These are phyloP conservation scores for Fraxinus platypoda DNA, from an alignment of 305 asterid species.

Conservation along the genomic window DNA sequence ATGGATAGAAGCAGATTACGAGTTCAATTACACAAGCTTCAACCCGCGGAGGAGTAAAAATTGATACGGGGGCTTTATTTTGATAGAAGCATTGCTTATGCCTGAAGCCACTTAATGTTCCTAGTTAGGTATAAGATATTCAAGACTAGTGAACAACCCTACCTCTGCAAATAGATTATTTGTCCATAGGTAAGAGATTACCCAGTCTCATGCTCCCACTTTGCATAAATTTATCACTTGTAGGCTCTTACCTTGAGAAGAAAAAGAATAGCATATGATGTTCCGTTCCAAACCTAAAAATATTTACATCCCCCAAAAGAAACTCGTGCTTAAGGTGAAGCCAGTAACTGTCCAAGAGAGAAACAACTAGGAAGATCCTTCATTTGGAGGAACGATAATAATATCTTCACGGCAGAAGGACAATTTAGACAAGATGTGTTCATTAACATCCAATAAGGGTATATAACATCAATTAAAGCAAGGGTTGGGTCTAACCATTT, in stretches of 20 bases:
- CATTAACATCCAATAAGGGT: background rate
- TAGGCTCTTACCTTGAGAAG: background rate
- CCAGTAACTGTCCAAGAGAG: background rate
- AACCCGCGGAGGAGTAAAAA: background rate
- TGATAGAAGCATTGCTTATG: background rate
- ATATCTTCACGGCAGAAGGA: background rate
- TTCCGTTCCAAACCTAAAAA: background rate
- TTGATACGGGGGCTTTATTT: background rate
- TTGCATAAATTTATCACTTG: background rate
- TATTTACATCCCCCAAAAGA: background rate
- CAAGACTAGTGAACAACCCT: background rate
- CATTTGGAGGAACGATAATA: background rate
- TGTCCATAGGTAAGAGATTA: background rate
- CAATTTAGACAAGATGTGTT: background rate
- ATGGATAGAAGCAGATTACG: background rate
- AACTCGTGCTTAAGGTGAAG: background rate
- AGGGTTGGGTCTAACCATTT: background rate
- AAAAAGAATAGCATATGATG: background rate
- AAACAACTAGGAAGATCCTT: background rate
- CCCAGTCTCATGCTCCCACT: background rate
- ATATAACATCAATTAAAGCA: background rate
- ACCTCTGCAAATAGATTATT: background rate
- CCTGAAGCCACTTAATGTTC: background rate
- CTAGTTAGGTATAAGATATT: background rate
- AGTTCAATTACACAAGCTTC: background rate